A percentile compares a stretch with the other conserved stretches of the same genome.
These are phyloP conservation scores for Aspergillus transmontanensis DNA, from an alignment of 2,329 filamentous ascomycete genomes.

Conservation along the genomic window DNA sequence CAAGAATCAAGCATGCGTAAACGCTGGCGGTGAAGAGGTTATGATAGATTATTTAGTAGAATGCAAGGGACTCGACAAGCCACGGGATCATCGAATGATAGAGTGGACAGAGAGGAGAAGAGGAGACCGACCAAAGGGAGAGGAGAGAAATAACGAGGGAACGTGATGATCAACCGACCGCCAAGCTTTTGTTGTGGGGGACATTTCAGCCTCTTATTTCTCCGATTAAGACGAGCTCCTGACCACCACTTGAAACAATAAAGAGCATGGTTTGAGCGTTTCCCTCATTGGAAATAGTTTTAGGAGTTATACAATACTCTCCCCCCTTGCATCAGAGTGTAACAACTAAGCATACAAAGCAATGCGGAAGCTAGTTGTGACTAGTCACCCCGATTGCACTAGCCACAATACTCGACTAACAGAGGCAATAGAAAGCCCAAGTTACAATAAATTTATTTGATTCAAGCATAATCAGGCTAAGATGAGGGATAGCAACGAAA, in stretches of 20 bases:
- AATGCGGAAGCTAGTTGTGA: background rate
- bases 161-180: conserved; percentile 18
- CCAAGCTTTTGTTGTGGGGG: conserved; percentile 18
- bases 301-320: background rate
- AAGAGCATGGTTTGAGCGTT: background rate
- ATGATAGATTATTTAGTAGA: conserved; percentile 1
- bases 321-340: background rate
- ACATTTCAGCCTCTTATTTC: conserved; percentile 2
- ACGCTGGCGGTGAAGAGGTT: conserved; percentile 3
- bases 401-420: background rate
- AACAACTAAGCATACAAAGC: background rate
- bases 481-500: background rate
- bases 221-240: background rate
- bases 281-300: background rate
- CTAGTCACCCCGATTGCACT: background rate
- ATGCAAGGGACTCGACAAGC: conserved; percentile 1
- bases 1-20: conserved; percentile 9
- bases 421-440: background rate
- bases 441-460: background rate
- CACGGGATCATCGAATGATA: conserved; percentile 3
- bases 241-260: background rate
- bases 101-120: conserved; percentile 8
- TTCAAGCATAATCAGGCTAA: background rate
- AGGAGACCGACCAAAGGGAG: conserved; percentile 6
- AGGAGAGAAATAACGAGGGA: conserved; percentile 5